Evolutionary conservation across 2,329 filamentous ascomycete species (phyloP), one percentile per base, ranked within the genome.

Genomic region (Ceratocystis harringtonii): DNA sequence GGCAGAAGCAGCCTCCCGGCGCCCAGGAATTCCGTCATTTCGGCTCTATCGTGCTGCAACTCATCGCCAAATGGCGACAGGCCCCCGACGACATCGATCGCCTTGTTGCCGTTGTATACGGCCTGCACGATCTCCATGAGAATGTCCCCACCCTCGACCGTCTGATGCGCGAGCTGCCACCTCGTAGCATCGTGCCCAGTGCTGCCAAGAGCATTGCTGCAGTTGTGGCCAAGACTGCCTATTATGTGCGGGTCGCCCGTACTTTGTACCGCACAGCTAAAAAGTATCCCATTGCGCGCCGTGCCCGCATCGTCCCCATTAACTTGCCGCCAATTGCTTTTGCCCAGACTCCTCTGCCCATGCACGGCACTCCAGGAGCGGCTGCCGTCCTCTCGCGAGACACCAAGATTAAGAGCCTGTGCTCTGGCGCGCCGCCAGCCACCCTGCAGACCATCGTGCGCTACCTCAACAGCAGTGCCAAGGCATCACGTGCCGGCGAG

Each of bases 261-360:
- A 67, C 65, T 71, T 71, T 52, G 72, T 71, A 71, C 65, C 70
- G 71, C 1, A 69, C 68, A 2, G 75, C 76, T 0, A 74, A 70
- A 62, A 72, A 71, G 7, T 70, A 69, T 8, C 68, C 70, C 0
- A 28, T 75, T 3, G 70, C 73, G 57, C 70, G 72, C 22, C 66
- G 68, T 0, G 72, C 75, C 61, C 69, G 67, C 12, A 69, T 75
- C 6, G 66, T 72, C 1, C 22, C 70, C 3, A 70, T 75, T 17
- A 68, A 69, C 43, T 72, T 76, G n/a, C 65, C 61, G 2, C 43
- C 63, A 3, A 32, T 32, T 17, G 65, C 57, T n/a, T 67, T 64
- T 41, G 52, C 25, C 5, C 62, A 64, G 55, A 61, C 57, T 41
- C 62, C 65, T 19, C 55, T 61, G 36, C 65, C 65, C n/a, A 45